Conservation (phyloP, 139 green algal genomes). For the Zygnema circumcarinatum region DNA sequence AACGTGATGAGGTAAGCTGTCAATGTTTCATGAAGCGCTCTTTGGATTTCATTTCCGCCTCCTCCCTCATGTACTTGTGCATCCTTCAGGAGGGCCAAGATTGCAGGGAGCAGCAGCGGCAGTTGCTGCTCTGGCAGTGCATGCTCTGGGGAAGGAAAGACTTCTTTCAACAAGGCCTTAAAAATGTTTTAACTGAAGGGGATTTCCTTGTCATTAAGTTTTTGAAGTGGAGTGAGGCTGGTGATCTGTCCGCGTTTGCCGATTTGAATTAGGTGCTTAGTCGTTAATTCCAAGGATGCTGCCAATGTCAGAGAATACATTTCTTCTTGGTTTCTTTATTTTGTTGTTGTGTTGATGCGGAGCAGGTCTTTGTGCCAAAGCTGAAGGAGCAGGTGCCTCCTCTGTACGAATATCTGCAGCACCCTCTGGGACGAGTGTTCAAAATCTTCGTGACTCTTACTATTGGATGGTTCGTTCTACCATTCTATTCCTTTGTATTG, state of each 20-base stretch:
- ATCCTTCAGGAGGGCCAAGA: not conserved
- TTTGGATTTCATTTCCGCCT: not conserved
- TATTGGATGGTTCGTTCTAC: slow-evolving; percentile 72
- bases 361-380: slow-evolving; percentile 80
- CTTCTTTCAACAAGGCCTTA: not conserved
- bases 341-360: too few relatives aligned
- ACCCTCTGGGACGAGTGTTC: slow-evolving; percentile 52
- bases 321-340: not conserved
- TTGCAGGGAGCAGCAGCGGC: too few relatives aligned
- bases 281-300: not conserved
- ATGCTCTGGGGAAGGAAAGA: too few relatives aligned
- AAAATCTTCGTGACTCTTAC: slow-evolving; percentile 70
- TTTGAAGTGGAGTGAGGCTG: too few relatives aligned
- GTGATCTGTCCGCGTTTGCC: not conserved
- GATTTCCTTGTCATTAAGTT: not conserved
- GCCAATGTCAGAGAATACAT: too few relatives aligned
- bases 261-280: not conserved
- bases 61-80: not conserved
- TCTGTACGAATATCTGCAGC: slow-evolving; percentile 47
- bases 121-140: too few relatives aligned
- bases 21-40: not conserved
- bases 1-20: slow-evolving; percentile 82
- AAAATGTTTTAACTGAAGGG: not conserved
- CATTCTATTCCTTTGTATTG: not conserved
- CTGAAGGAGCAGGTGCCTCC: slow-evolving; percentile 34